phyloP scores from a whole-genome alignment of 768 basidiomycete genomes.

The Tylopilus balloui region DNA sequence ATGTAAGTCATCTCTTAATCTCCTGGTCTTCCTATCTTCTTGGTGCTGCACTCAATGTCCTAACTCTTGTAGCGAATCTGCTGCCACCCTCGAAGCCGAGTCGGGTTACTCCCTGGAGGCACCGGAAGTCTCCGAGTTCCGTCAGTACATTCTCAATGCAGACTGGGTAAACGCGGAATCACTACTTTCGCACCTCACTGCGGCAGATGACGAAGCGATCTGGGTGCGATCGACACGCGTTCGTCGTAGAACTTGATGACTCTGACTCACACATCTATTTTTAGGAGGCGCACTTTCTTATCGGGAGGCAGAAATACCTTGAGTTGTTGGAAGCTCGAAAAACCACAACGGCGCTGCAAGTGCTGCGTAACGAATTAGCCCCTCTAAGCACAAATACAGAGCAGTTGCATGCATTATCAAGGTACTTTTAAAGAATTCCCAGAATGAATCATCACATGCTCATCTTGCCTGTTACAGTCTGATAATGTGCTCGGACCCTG shows the following conservation, averaged over 20 bases:
- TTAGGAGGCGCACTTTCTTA: conserved; percentile 80
- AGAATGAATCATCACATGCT: conserved; percentile 13
- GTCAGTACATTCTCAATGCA: conserved; percentile 73
- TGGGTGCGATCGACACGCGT: conserved; percentile 47
- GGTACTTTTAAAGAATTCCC: conserved; percentile 43
- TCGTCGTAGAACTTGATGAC: conserved; percentile 6
- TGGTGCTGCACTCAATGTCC: conserved; percentile 8
- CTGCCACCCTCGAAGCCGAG: conserved; percentile 84
- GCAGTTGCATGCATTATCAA: conserved; percentile 81
- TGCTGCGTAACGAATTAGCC: conserved; percentile 85
- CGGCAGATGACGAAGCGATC: conserved; percentile 61
- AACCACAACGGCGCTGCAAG: conserved; percentile 76
- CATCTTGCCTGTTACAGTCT: conserved; percentile 44
- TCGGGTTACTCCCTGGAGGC: conserved; percentile 87
- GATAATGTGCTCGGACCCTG: conserved; percentile 87
- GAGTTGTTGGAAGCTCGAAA: conserved; percentile 82
- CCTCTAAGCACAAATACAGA: conserved; percentile 77
- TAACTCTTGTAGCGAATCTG: conserved; percentile 63
- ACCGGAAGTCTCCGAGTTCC: conserved; percentile 71
- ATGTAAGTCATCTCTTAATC: conserved; percentile 39
- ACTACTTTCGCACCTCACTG: conserved; percentile 62
- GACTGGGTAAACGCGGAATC: conserved; percentile 77
- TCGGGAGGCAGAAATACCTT: conserved; percentile 93
- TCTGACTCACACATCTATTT: conserved; percentile 20
- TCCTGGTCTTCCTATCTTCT: conserved; percentile 8